Base-by-base conservation (phyloP, 1,139 yeast species). In the Hansenula lynferdii region DNA sequence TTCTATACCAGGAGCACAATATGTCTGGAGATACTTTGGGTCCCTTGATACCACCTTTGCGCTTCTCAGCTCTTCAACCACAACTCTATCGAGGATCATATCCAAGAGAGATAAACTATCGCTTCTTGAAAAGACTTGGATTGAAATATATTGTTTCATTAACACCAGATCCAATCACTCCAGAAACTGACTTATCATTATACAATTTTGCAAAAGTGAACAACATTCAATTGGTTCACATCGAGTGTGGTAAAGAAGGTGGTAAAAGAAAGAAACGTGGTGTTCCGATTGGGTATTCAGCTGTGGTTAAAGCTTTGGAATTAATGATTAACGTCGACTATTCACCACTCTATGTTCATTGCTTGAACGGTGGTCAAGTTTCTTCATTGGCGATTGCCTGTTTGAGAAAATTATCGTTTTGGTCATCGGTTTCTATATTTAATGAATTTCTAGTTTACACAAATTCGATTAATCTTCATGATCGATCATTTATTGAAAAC, bases 361-460 rank as follows among this genome's bases (percentile, higher is more conserved):
- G 97, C 59, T 65, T 82, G 21, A 90, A 86, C 56, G 97, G 97
- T 0, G 89, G 95, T 8, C 92, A 87, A 49, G 85, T 86, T 2
- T 85, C 95, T 0, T 78, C 94, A 25, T 67, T 92, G 37, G 77
- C 87, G 3, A 74, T 90, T 27, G 97, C 97, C 8, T 87, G 97
- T 57, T 66, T 89, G 31, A 65, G 98, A 24, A 85, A 85, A 53
- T 65, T 85, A 26, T 85, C 87, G 30, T 80, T 84, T 52, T 92
- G 98, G 98, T 82, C 95, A 9, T 76, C 86, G 15, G 87, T 89
- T 8, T 81, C 96, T 0, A 87, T 92, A 14, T 79, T 85, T 50
- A 87, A 83, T 48, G 98, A 92, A 60, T 90, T 85, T 53, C 71
- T 85, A 34, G 77, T 80, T 44, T 89, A 77, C 57, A 76, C 90